Evolutionary conservation across 2,329 filamentous ascomycete genomes (phyloP).

Genomic region (Xylaria sp.): DNA sequence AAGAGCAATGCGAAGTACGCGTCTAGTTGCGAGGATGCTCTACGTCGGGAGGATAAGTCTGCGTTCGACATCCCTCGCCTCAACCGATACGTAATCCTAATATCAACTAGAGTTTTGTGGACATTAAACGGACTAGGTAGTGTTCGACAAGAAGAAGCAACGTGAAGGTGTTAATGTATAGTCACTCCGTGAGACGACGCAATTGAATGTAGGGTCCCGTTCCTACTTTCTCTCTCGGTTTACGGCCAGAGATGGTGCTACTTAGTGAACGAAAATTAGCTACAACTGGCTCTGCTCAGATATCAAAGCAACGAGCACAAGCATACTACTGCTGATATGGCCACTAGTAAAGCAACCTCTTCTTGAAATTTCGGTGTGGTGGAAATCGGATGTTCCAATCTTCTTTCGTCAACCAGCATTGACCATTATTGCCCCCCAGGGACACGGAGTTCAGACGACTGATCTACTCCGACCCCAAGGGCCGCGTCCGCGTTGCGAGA

Average conservation of each 20-base stretch:
- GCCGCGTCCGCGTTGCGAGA: slow-evolving; percentile 10
- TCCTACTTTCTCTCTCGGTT: background rate
- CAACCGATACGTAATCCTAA: background rate
- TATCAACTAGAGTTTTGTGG: background rate
- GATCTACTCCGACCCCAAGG: slow-evolving; percentile 13
- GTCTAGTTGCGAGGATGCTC: background rate
- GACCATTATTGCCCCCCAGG: background rate
- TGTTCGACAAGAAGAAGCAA: background rate
- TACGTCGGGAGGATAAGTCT: background rate
- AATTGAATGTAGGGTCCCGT: background rate
- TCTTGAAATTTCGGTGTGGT: background rate
- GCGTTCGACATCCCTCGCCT: background rate
- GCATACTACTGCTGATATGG: too few relatives aligned
- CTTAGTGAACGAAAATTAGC: background rate
- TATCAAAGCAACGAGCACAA: background rate
- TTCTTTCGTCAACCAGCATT: background rate
- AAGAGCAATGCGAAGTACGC: background rate
- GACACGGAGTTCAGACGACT: slow-evolving; percentile 28
- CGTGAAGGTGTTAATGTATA: background rate
- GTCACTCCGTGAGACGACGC: background rate
- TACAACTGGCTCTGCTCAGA: background rate
- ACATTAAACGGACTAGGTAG: background rate
- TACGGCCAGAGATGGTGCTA: background rate
- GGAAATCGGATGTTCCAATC: background rate
- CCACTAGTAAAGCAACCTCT: background rate